Conservation (phyloP, 305 asterid species). For the Ilex paraguariensis region DNA sequence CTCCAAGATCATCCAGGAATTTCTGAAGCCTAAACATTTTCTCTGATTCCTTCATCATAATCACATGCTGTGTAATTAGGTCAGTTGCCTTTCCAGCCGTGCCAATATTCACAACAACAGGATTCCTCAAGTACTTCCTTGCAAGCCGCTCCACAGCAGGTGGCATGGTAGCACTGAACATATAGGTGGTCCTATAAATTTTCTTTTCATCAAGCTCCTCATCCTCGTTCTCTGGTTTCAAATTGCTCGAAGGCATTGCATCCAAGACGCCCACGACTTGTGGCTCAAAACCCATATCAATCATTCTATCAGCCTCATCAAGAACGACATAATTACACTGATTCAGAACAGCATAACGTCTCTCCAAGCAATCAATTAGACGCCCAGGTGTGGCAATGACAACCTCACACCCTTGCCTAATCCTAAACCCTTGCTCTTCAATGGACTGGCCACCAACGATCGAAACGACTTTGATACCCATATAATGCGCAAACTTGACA, state of each 20-base stretch:
- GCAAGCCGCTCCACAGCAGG: not conserved
- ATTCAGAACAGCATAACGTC: no score
- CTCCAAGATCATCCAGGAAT: not conserved
- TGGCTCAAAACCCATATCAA: no score
- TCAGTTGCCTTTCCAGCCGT: not conserved
- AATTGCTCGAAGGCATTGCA: no score
- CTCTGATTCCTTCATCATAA: not conserved
- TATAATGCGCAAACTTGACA: not conserved
- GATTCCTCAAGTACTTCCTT: not conserved
- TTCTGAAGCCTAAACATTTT: not conserved
- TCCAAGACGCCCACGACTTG: no score
- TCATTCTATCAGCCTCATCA: no score
- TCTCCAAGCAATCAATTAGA: not conserved
- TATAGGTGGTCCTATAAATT: not conserved
- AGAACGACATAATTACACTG: no score
- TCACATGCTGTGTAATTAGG: not conserved
- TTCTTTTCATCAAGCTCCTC: not conserved
- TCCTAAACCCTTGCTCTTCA: no score
- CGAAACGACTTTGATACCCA: not conserved
- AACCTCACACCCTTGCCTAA: not conserved
- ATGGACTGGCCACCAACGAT: not conserved
- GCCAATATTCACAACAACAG: conserved; percentile 1
- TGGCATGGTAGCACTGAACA: conserved; percentile 1
- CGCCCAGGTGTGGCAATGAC: not conserved
- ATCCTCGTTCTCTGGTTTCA: no score